phyloP scores from a whole-genome alignment of 805 yeast genomes.

The Diddensiella transvaalensis region DNA sequence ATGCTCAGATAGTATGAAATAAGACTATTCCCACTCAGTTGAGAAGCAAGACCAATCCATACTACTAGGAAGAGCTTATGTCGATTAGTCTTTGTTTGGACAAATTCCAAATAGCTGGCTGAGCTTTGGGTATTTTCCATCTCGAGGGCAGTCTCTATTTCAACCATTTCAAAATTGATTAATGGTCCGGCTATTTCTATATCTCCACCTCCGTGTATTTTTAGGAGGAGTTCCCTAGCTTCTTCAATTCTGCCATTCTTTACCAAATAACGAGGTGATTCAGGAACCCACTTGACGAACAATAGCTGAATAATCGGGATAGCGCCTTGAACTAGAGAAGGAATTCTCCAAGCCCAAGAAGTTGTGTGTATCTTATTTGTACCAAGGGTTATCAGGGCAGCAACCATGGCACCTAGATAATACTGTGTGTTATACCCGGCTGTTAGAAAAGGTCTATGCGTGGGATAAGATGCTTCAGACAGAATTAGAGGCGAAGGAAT shows the following conservation, averaged over 20 bases:
- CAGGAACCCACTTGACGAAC: constrained; percentile 61
- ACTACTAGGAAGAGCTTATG: constrained; percentile 11
- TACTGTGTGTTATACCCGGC: constrained; percentile 65
- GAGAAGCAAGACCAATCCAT: constrained; percentile 11
- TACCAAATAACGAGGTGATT: constrained; percentile 69
- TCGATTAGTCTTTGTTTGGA: constrained; percentile 9
- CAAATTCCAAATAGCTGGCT: constrained; percentile 10
- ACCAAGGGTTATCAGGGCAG: constrained; percentile 76
- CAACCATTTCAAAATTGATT: constrained; percentile 17
- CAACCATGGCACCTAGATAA: constrained; percentile 66
- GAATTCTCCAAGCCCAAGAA: constrained; percentile 64
- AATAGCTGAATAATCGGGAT: constrained; percentile 54
- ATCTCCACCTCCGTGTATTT: constrained; percentile 21
- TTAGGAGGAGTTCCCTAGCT: constrained; percentile 17
- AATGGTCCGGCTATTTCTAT: not conserved
- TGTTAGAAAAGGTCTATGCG: constrained; percentile 58
- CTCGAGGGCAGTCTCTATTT: constrained; percentile 16
- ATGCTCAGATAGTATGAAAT: constrained; percentile 43
- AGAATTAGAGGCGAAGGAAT: constrained; percentile 80
- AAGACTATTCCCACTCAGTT: constrained; percentile 18
- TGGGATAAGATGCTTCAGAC: constrained; percentile 62
- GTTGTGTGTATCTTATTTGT: constrained; percentile 43
- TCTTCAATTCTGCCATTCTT: constrained; percentile 46
- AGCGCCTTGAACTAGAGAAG: constrained; percentile 63
- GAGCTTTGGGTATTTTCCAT: constrained; percentile 8